Conservation (phyloP, 305 asterid species). For the Fraxinus xanthoxyloides region DNA sequence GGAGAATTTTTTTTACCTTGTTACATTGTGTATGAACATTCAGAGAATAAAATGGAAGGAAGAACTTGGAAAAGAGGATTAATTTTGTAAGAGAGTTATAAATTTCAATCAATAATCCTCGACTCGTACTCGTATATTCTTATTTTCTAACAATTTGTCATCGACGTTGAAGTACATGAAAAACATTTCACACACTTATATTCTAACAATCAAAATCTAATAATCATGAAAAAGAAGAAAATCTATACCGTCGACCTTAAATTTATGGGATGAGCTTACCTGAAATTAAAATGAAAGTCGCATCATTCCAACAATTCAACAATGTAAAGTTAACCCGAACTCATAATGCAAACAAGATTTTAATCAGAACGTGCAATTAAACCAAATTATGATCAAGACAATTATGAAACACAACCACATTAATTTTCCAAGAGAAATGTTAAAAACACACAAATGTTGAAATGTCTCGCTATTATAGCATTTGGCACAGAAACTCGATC, state of each 20-base stretch:
- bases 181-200: background rate
- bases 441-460: background rate
- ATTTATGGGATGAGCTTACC: background rate
- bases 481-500: background rate
- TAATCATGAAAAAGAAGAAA: background rate
- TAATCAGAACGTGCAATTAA: background rate
- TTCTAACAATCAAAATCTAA: background rate
- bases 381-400: background rate
- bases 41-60: background rate
- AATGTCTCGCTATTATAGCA: constrained; percentile 4
- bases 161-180: background rate
- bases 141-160: background rate
- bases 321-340: background rate
- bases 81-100: background rate
- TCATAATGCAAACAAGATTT: background rate
- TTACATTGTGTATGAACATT: background rate
- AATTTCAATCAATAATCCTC: background rate
- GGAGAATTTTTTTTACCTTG: background rate
- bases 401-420: background rate
- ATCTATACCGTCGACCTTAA: background rate
- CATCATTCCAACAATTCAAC: background rate
- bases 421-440: background rate
- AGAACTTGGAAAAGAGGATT: background rate
- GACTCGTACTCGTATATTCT: background rate
- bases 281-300: background rate